Conservation (phyloP, 2,329 filamentous ascomycete genomes). For the Chrysosporium keratinophilum region DNA sequence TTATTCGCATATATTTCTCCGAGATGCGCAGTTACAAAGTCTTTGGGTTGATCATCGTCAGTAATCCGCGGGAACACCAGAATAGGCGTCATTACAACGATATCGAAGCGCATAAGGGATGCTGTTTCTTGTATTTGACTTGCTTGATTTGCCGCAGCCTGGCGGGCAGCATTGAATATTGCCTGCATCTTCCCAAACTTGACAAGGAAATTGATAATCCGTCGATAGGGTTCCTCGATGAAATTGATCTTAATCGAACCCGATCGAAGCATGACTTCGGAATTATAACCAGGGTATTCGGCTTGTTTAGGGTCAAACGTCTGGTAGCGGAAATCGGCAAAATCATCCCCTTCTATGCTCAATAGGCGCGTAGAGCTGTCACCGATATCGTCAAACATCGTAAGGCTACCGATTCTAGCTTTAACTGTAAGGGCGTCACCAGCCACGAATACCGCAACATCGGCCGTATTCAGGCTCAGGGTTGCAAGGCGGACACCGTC, state of each 20-base stretch:
- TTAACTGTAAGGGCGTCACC: constrained; percentile 80
- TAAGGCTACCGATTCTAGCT: constrained; percentile 76
- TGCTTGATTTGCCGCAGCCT: constrained; percentile 87
- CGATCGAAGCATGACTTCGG: constrained; percentile 77
- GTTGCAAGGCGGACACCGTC: constrained; percentile 93
- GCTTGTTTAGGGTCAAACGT: constrained; percentile 72
- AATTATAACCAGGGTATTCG: constrained; percentile 87
- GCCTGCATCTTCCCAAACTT: constrained; percentile 99
- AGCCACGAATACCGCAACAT: constrained; percentile 79
- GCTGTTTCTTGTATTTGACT: constrained; percentile 86
- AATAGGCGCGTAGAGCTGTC: constrained; percentile 75
- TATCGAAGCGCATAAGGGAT: constrained; percentile 84
- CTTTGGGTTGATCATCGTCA: constrained; percentile 58
- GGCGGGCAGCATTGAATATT: constrained; percentile 91
- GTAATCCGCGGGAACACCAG: constrained; percentile 82
- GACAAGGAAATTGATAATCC: constrained; percentile 94
- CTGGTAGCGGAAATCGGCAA: constrained; percentile 95
- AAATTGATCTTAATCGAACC: constrained; percentile 97
- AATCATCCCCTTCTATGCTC: constrained; percentile 87
- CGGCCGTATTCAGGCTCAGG: constrained; percentile 80
- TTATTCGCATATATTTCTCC: constrained; percentile 98
- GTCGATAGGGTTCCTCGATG: constrained; percentile 89
- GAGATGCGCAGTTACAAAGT: constrained; percentile 82
- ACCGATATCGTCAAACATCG: constrained; percentile 83
- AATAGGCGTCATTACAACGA: constrained; percentile 89